These are phyloP conservation scores for Candida buenavistaensis DNA, from an alignment of 1,139 yeast species.

Conservation along the genomic window DNA sequence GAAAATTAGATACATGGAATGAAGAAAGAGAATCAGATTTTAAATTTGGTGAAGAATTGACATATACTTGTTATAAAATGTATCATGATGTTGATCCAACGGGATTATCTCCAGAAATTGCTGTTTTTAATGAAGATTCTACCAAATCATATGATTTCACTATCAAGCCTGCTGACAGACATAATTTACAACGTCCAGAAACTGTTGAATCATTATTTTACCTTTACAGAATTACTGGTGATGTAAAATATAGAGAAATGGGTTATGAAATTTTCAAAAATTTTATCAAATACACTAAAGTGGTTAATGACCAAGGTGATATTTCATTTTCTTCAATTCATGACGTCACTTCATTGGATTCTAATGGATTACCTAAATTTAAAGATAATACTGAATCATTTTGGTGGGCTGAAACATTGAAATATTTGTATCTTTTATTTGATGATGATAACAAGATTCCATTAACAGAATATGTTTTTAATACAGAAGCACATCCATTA, in stretches of 20 bases:
- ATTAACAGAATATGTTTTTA: conserved; percentile 72
- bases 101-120: conserved; percentile 89
- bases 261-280: conserved; percentile 84
- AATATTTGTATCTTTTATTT: conserved; percentile 80
- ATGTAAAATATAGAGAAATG: conserved; percentile 82
- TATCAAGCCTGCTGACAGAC: conserved; percentile 72
- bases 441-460: conserved; percentile 61
- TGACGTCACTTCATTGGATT: conserved; percentile 57
- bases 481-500: conserved; percentile 92
- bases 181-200: conserved; percentile 90
- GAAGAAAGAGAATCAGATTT: conserved; percentile 51
- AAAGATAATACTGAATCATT: conserved; percentile 86
- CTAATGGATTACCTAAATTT: conserved; percentile 38
- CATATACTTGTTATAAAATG: conserved; percentile 82
- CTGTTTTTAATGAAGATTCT: conserved; percentile 59
- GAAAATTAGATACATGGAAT: conserved; percentile 35
- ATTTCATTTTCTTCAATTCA: conserved; percentile 64
- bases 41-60: conserved; percentile 69
- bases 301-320: conserved; percentile 52
- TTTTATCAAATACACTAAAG: conserved; percentile 59
- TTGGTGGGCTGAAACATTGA: conserved; percentile 93
- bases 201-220: conserved; percentile 88
- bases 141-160: conserved; percentile 50
- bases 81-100: conserved; percentile 63
- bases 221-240: conserved; percentile 78